Conservation (phyloP, 192 early-diverging fungal species). For the Gaertneriomyces semiglobifer region DNA sequence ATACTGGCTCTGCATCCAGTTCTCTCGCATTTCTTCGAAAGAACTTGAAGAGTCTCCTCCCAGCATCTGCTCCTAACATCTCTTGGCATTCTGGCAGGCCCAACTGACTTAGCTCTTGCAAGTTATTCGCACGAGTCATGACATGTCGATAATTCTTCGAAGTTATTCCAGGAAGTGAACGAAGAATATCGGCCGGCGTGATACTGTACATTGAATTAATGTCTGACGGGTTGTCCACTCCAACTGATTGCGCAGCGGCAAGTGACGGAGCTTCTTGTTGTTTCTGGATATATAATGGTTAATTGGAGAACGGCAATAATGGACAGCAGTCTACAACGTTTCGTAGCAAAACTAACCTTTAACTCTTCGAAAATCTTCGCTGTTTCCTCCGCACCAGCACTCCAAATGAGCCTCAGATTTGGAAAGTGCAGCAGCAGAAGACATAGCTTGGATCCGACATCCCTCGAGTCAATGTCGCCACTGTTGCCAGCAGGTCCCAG, state of each 20-base stretch:
- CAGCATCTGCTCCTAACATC: conserved; percentile 65
- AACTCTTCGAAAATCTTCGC: conserved; percentile 88
- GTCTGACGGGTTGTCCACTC: conserved; percentile 61
- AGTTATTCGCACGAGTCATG: conserved; percentile 61
- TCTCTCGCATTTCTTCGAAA: conserved; percentile 35
- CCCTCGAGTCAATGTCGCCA: conserved; percentile 20
- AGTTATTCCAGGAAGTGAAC: conserved; percentile 82
- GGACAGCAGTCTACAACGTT: too few species aligned
- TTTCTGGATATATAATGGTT: conserved; percentile 43
- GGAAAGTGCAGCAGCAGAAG: conserved; percentile 81
- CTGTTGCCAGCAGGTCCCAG: too few species aligned
- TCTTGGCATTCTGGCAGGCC: conserved; percentile 39
- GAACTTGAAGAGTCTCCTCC: conserved; percentile 62
- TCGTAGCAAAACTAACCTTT: conserved; percentile 46
- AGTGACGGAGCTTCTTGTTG: conserved; percentile 71
- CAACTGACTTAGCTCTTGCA: conserved; percentile 62
- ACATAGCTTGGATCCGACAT: conserved; percentile 31
- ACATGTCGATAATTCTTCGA: conserved; percentile 73
- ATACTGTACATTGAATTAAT: conserved; percentile 65
- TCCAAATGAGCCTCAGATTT: conserved; percentile 83
- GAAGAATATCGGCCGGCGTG: conserved; percentile 75
- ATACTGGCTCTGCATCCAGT: too few species aligned
- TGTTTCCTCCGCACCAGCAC: conserved; percentile 75
- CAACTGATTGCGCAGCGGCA: conserved; percentile 64
- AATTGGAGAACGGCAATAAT: too few species aligned